Conservation (phyloP, 2,329 filamentous ascomycete genomes). For the Metarhizium sp. region DNA sequence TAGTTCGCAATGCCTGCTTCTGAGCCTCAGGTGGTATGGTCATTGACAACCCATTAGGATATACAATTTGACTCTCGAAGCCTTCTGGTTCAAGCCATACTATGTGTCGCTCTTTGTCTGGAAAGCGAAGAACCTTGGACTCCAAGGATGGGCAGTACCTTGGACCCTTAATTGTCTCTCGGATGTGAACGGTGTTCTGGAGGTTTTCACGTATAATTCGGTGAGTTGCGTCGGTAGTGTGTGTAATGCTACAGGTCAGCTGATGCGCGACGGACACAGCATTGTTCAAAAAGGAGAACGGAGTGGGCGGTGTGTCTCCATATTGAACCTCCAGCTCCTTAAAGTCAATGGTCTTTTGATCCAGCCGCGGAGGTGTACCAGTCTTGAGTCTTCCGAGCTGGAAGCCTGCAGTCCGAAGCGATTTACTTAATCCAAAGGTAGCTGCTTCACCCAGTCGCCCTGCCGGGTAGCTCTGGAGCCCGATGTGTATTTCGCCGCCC, state of each 20-base stretch:
- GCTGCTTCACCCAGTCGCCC: conserved; percentile 91
- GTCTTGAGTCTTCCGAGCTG: conserved; percentile 87
- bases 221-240: conserved; percentile 78
- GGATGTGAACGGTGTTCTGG: conserved; percentile 93
- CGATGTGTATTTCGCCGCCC: conserved; percentile 93
- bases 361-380: conserved; percentile 83
- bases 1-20: conserved; percentile 72
- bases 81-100: conserved; percentile 98
- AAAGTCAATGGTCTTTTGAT: conserved; percentile 75
- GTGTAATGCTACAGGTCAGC: conserved; percentile 75
- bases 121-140: conserved; percentile 85
- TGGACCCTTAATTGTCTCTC: conserved; percentile 88
- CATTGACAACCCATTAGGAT: conserved; percentile 96
- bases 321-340: conserved; percentile 58
- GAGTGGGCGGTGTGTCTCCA: conserved; percentile 77
- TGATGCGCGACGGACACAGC: conserved; percentile 71
- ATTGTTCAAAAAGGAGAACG: conserved; percentile 86
- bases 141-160: conserved; percentile 94
- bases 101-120: conserved; percentile 70
- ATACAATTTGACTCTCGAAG: conserved; percentile 80
- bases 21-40: conserved; percentile 87
- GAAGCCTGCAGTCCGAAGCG: conserved; percentile 79
- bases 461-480: conserved; percentile 72
- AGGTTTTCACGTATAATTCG: conserved; percentile 79
- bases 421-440: conserved; percentile 87